These are phyloP conservation scores for Metarhizium robertsii DNA, from an alignment of 2,329 filamentous ascomycete species.

Conservation along the genomic window DNA sequence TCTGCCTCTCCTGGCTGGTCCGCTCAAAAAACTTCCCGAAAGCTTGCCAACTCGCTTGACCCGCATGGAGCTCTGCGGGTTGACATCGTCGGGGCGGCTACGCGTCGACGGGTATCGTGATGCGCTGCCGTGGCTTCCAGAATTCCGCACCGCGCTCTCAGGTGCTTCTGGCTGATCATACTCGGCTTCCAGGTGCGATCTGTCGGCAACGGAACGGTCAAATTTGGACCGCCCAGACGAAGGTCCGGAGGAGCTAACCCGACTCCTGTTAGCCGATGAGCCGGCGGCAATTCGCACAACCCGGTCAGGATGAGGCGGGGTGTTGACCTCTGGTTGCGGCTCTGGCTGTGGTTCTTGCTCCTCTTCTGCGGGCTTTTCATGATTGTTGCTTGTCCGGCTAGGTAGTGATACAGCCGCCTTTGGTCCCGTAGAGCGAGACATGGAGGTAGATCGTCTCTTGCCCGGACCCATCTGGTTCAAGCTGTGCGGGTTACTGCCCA, in stretches of 20 bases:
- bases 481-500: conserved; percentile 42
- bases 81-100: conserved; percentile 52
- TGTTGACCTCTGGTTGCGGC: conserved; percentile 37
- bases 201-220: conserved; percentile 24
- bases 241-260: conserved; percentile 24
- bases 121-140: conserved; percentile 41
- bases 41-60: conserved; percentile 69
- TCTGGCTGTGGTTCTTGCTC: conserved; percentile 25
- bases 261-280: conserved; percentile 37
- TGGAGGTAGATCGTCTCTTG: conserved; percentile 41
- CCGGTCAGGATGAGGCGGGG: conserved; percentile 40
- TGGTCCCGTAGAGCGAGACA: conserved; percentile 26
- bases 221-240: conserved; percentile 25
- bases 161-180: conserved; percentile 39
- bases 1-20: conserved; percentile 67
- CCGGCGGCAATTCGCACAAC: conserved; percentile 46
- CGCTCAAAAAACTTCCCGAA: conserved; percentile 69
- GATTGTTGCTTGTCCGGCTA: conserved; percentile 31
- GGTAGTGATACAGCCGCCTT: conserved; percentile 19
- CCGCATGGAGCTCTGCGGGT: conserved; percentile 64
- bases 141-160: conserved; percentile 38
- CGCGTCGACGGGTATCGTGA: conserved; percentile 43
- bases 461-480: conserved; percentile 29
- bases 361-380: conserved; percentile 32
- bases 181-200: conserved; percentile 30